Conservation (phyloP, 441 rosid species). For the Lepidium campestre region DNA sequence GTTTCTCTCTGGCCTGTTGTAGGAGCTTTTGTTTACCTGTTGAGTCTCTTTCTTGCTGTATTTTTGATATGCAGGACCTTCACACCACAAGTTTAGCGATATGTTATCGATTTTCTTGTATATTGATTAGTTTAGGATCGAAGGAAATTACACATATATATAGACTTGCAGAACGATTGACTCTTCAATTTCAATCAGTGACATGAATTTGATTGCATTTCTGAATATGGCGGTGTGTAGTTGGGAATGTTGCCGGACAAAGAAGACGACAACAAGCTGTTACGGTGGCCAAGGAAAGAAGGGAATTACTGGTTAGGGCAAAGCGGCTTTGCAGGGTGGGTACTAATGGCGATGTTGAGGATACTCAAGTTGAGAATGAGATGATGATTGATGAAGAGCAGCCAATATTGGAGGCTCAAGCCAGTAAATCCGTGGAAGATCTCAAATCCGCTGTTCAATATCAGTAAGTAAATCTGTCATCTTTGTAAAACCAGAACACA, state of each 20-base stretch:
- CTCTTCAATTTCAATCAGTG: background rate
- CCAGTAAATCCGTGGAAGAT: constrained; percentile 60
- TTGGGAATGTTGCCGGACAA: constrained; percentile 72
- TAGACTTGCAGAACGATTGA: background rate
- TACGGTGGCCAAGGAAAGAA: constrained; percentile 81
- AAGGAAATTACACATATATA: background rate
- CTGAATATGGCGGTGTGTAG: constrained; percentile 30
- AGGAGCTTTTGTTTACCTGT: background rate
- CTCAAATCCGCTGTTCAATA: constrained; percentile 58
- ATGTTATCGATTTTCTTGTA: background rate
- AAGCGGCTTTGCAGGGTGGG: constrained; percentile 83
- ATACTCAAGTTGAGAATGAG: constrained; percentile 38
- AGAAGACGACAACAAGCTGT: constrained; percentile 82
- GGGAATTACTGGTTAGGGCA: constrained; percentile 79
- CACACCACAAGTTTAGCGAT: background rate
- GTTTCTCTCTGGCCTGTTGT: background rate
- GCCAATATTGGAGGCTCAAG: constrained; percentile 58
- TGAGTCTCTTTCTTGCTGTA: background rate
- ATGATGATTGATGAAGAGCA: constrained; percentile 78
- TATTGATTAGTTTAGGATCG: background rate
- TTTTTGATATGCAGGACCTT: background rate
- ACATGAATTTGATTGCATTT: constrained; percentile 7
- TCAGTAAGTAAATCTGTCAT: constrained; percentile 48
- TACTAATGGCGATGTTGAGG: constrained; percentile 41
- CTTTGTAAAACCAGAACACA: background rate